Percentiles rank a stretch among this genome's conserved stretches.
Evolutionary conservation across 75 land plant genomes (phyloP).

Genomic region (Pinus tabuliformis): DNA sequence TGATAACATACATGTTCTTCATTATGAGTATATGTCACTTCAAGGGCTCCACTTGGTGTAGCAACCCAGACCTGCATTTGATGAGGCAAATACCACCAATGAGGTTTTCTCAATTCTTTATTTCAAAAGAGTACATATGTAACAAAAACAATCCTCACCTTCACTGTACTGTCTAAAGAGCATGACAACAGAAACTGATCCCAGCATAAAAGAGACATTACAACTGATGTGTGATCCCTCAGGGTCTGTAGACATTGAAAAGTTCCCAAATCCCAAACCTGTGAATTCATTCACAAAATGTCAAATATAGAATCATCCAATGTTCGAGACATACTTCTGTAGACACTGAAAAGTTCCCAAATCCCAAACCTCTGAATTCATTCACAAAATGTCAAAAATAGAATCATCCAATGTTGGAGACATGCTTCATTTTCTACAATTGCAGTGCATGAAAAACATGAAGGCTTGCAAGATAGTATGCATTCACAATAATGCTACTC

Average conservation of each 20-base stretch:
- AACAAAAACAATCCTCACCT: too few relatives aligned
- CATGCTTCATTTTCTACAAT: too few relatives aligned
- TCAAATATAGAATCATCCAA: too few relatives aligned
- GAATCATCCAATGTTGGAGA: too few relatives aligned
- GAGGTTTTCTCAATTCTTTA: background rate
- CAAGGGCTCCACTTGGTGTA: conserved; percentile 63
- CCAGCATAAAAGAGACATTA: too few relatives aligned
- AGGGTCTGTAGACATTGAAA: conserved; percentile 85
- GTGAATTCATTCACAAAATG: background rate
- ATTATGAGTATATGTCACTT: conserved; percentile 80
- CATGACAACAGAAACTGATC: too few relatives aligned
- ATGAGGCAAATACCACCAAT: background rate
- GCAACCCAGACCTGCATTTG: conserved; percentile 83
- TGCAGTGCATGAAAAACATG: too few relatives aligned
- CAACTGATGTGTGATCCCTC: conserved; percentile 51
- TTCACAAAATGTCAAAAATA: too few relatives aligned
- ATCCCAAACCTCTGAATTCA: conserved; percentile 74
- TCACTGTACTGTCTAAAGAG: too few relatives aligned
- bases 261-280: conserved; percentile 88
- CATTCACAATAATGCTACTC: too few relatives aligned
- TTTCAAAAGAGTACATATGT: background rate
- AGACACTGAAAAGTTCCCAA: conserved; percentile 71
- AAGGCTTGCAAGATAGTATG: too few relatives aligned
- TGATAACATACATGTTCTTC: conserved; percentile 69
- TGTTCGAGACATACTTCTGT: conserved; percentile 17